Evolutionary conservation across 78 protist species (phyloP).

Genomic region (Dictyostelium brefeldianum): DNA sequence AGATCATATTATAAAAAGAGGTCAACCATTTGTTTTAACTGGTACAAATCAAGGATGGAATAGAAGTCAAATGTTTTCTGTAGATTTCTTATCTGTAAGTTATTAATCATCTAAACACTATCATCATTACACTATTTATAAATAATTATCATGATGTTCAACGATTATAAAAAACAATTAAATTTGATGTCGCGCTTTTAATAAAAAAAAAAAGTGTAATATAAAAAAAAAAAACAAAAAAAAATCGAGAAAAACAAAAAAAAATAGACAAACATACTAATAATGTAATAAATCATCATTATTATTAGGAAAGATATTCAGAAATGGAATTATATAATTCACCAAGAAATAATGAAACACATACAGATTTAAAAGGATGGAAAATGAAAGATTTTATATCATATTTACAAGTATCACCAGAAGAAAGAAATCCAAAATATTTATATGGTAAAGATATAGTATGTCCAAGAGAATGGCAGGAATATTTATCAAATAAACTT

Average conservation of each 20-base stretch:
- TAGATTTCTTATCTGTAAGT: slow-evolving; percentile 10
- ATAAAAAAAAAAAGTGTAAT: neutral
- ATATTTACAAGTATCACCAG: slow-evolving; percentile 34
- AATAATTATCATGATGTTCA: too few relatives aligned
- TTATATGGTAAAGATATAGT: slow-evolving; percentile 75
- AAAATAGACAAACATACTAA: neutral
- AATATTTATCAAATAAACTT: neutral
- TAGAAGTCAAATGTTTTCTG: neutral
- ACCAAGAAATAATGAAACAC: slow-evolving; percentile 55
- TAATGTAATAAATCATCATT: neutral
- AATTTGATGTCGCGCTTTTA: neutral
- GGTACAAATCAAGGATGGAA: slow-evolving; percentile 9
- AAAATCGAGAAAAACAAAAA: neutral
- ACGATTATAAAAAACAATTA: too few relatives aligned
- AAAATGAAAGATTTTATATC: slow-evolving; percentile 45
- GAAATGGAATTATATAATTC: slow-evolving; percentile 10
- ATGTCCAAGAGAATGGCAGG: slow-evolving; percentile 69
- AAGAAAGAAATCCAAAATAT: slow-evolving; percentile 65
- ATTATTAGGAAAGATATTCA: slow-evolving; percentile 27
- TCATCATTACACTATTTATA: too few relatives aligned
- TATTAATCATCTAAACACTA: neutral
- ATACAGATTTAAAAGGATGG: slow-evolving; percentile 48
- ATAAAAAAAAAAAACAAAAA: neutral
- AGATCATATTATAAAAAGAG: slow-evolving; percentile 9
- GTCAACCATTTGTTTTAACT: slow-evolving; percentile 37